Base-by-base conservation (phyloP, 106 monocot species). In the Narthecium ossifragum region DNA sequence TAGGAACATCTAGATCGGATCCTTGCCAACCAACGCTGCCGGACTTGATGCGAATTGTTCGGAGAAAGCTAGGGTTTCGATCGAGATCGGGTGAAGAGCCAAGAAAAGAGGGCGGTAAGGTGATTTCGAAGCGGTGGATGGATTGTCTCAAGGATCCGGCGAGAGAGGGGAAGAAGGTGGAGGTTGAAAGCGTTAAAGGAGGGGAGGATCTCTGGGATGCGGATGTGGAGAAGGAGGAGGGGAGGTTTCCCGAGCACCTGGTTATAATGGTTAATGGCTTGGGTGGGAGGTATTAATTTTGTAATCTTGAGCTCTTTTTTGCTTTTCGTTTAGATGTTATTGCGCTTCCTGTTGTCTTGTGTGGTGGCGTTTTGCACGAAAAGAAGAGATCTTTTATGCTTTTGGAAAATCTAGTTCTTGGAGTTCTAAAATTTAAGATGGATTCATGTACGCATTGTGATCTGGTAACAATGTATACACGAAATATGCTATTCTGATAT, bases 191-290 rank as follows among this genome's bases (percentile, higher is more conserved):
- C 6, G 65, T 66, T 2, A 39, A 39, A 20, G 76, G 73, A 2
- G 66, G 76, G 5, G 85, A 70, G 63, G 80, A 85, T 57, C 39
- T 85, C 8, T 80, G 80, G 80, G 77, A 74, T 15, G 73, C 59
- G n/a, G 57, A 9, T 2, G 50, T 57, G 26, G 46, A 43, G 24
- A 25, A 24, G 6, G 36, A 50, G 27, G 59, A 26, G 53, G 69
- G 58, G 30, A 36, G 61, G 8, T 75, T 72, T 69, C 86, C 86
- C 20, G 74, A 86, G 61, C 86, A 86, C 57, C 71, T 86, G 5
- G 72, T 86, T 7, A 41, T 86, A 7, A 86, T 86, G 86, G 86
- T 86, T 20, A 78, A 86, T 59, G 86, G 86, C 28, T 51, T 86
- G 20, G 68, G 75, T 36, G 86, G 86, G 13, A 86, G 86, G 85